phyloP scores from a whole-genome alignment of 768 basidiomycete species.

The Lentinula aciculospora region DNA sequence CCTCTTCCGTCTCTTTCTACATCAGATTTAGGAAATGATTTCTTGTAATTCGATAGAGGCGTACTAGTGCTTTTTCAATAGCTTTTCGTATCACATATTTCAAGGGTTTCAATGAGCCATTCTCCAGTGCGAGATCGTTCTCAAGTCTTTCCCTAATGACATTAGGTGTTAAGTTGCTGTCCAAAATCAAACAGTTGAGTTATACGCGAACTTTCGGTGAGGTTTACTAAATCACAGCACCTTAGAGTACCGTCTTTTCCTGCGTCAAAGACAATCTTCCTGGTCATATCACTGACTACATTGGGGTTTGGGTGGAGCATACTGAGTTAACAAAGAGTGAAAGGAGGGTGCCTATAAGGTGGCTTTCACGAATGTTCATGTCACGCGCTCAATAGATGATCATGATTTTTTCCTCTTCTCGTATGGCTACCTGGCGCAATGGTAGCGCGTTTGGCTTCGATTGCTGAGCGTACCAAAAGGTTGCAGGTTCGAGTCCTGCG shows the following conservation, averaged over 20 bases:
- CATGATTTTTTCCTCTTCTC: no score
- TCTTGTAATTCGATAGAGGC: background rate
- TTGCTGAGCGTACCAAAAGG: slow-evolving; percentile 74
- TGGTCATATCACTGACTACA: background rate
- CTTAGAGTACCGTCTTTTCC: background rate
- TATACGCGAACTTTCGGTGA: background rate
- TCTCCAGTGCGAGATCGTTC: background rate
- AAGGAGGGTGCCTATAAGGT: no score
- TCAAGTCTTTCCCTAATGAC: background rate
- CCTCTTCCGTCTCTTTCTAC: background rate
- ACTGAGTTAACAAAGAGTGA: background rate
- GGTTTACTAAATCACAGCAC: background rate
- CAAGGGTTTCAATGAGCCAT: background rate
- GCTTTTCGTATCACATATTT: background rate
- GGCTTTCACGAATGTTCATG: no score
- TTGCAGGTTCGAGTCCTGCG: slow-evolving; percentile 97
- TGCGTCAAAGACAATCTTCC: background rate
- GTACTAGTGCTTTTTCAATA: background rate
- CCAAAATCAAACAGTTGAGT: background rate
- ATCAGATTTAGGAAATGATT: no score
- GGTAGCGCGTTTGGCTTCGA: slow-evolving; percentile 96
- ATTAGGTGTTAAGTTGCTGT: background rate
- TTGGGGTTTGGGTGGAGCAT: slow-evolving; percentile 11
- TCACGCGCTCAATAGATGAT: no score
- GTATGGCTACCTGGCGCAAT: slow-evolving; percentile 81